phyloP scores from a whole-genome alignment of 805 yeast genomes.

The Teunomyces pallodes region DNA sequence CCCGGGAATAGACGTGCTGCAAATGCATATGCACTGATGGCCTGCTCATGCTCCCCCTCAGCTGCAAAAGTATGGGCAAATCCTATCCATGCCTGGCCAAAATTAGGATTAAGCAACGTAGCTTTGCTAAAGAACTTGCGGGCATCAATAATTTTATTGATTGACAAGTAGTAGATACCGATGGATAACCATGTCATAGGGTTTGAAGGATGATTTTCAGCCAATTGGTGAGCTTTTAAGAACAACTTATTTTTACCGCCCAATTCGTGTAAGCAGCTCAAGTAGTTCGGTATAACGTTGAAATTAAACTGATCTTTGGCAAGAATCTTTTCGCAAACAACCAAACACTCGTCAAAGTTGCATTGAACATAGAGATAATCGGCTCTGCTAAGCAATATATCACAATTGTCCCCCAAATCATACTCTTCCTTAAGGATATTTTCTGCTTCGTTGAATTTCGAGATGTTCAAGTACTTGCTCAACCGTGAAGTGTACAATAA shows the following conservation, averaged over 20 bases:
- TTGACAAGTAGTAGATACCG: slow-evolving; percentile 82
- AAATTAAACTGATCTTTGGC: slow-evolving; percentile 69
- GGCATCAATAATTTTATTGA: slow-evolving; percentile 74
- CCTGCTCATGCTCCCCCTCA: slow-evolving; percentile 99
- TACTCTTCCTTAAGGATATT: slow-evolving; percentile 66
- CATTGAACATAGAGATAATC: slow-evolving; percentile 74
- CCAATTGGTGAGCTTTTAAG: slow-evolving; percentile 76
- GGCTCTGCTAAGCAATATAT: slow-evolving; percentile 64
- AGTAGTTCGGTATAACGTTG: slow-evolving; percentile 69
- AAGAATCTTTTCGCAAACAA: slow-evolving; percentile 62
- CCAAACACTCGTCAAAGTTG: slow-evolving; percentile 71
- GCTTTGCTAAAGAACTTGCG: slow-evolving; percentile 86
- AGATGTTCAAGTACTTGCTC: slow-evolving; percentile 65
- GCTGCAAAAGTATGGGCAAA: slow-evolving; percentile 97
- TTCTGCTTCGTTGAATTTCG: slow-evolving; percentile 63
- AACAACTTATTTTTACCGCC: slow-evolving; percentile 81
- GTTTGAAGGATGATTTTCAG: slow-evolving; percentile 77
- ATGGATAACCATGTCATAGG: slow-evolving; percentile 91
- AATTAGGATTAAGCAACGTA: slow-evolving; percentile 81
- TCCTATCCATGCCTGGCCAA: slow-evolving; percentile 96
- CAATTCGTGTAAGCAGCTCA: slow-evolving; percentile 81
- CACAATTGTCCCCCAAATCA: slow-evolving; percentile 65
- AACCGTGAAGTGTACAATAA: slow-evolving; percentile 72
- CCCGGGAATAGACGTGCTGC: slow-evolving; percentile 91
- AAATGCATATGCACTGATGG: slow-evolving; percentile 93